Evolutionary conservation across 140 eudicot species (phyloP).

Genomic region (Erigeron philadelphicus): DNA sequence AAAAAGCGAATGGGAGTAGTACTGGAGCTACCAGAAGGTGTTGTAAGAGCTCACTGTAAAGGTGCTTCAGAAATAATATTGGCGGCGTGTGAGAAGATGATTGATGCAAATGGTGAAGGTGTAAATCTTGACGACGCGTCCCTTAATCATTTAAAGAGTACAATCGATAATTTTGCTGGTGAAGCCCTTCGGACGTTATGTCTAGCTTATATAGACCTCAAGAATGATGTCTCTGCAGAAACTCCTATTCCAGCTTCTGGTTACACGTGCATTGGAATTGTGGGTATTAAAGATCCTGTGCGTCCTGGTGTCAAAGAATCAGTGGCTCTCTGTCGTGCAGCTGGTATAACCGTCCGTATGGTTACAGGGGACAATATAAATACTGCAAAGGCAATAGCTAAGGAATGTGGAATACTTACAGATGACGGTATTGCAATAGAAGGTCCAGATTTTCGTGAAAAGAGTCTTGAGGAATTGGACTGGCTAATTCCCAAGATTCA

Average conservation of each 20-base stretch:
- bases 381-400: conserved; percentile 95
- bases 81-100: conserved; percentile 74
- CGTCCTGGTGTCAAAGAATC: conserved; percentile 93
- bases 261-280: conserved; percentile 76
- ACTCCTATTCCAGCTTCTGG: conserved; percentile 64
- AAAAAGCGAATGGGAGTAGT: conserved; percentile 90
- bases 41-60: conserved; percentile 67
- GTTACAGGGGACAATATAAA: conserved; percentile 94
- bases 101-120: conserved; percentile 58
- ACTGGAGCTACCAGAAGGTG: conserved; percentile 68
- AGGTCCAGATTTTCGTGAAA: conserved; percentile 95
- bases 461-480: conserved; percentile 55
- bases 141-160: conserved; percentile 39
- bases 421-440: conserved; percentile 90
- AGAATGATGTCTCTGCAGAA: conserved; percentile 48
- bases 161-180: conserved; percentile 64
- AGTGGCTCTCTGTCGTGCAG: conserved; percentile 86
- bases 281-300: conserved; percentile 92
- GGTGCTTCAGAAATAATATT: conserved; percentile 90
- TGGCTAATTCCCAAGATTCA: conserved; percentile 79
- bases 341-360: conserved; percentile 92
- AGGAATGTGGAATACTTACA: conserved; percentile 97
- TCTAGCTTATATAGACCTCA: conserved; percentile 75
- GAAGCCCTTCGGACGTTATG: conserved; percentile 89
- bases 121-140: conserved; percentile 50